These are phyloP conservation scores for Pyronema domesticum DNA, from an alignment of 495 filamentous ascomycete genomes.

Conservation along the genomic window DNA sequence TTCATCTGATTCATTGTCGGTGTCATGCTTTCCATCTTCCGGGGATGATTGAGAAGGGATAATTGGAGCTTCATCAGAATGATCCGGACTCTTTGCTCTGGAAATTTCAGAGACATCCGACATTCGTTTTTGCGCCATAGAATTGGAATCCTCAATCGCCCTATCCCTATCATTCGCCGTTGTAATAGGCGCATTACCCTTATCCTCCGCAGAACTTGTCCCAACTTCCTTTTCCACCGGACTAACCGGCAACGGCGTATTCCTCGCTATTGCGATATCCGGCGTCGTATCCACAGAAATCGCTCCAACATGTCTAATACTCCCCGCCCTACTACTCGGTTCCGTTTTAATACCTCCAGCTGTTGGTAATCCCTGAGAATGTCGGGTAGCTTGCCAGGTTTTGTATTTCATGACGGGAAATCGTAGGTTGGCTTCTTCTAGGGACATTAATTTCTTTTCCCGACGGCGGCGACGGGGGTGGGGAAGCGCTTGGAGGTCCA, in stretches of 20 bases:
- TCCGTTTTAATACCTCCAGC: constrained; percentile 62
- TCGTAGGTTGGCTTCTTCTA: constrained; percentile 95
- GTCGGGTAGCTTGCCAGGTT: constrained; percentile 70
- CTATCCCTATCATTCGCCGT: background rate
- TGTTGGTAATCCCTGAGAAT: constrained; percentile 63
- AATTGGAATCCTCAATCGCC: background rate
- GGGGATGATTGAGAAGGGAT: too few species aligned
- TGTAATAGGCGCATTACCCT: background rate
- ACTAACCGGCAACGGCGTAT: background rate
- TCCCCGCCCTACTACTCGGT: constrained; percentile 49
- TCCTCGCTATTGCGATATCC: background rate
- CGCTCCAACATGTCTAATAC: constrained; percentile 42
- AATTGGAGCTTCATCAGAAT: background rate
- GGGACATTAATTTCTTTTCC: constrained; percentile 95
- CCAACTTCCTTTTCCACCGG: constrained; percentile 1
- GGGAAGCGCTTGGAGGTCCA: constrained; percentile 65
- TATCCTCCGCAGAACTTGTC: background rate
- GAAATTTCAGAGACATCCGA: constrained; percentile 21
- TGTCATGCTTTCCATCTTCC: background rate
- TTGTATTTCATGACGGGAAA: constrained; percentile 96
- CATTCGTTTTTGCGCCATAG: constrained; percentile 11
- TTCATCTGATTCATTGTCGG: constrained; percentile 33
- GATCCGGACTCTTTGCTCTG: constrained; percentile 17
- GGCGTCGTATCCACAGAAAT: background rate
- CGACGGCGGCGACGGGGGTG: constrained; percentile 53